Evolutionary conservation across 768 basidiomycete species (phyloP), one percentile per base, ranked within the genome.

Genomic region (Amylocystis lapponica): DNA sequence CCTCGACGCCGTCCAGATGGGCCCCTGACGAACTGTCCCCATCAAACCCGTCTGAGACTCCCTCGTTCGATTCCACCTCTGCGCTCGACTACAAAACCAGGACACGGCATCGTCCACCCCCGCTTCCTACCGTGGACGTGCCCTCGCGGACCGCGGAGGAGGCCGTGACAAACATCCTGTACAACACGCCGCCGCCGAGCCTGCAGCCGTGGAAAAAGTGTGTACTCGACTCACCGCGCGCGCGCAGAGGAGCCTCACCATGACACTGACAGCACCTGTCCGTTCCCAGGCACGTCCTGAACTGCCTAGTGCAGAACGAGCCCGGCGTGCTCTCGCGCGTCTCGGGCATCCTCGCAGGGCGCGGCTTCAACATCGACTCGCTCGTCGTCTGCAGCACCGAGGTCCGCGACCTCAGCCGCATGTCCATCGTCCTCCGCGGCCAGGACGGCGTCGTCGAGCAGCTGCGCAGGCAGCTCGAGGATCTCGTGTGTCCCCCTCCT

Each of bases 401-500:
- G 66, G 91, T 98, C 50, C 82, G 91, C 45, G 96, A 99, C 71
- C 72, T 98, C 39, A 89, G 86, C 70, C 80, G 96, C 31, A 99
- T 99, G 96, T 96, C 90, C 60, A 91, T 99, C 63, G 93, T 97
- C 52, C 74, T 99, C 36, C 84, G 81, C 44, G 96, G 96, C 1
- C 96, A 99, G 64, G 96, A 99, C 57, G 90, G 91, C 45, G 94
- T 98, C 33, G 86, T 99, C 40, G 96, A 98, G 66, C 96, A 99
- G 64, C 95, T 92, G 9, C 75, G 96, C 31, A 71, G 96, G 50
- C 95, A 98, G 52, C 78, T 99, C 13, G 96, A 98, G 54, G 96
- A 99, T 58, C 75, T 98, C 52, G 95, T 96, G 59, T 48, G 89
- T 75, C 14, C 10, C 30, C 12, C 39, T 29, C 43, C 22, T 13